Conservation (phyloP, 1,284 basidiomycete species). For the Albatrellus sp. region DNA sequence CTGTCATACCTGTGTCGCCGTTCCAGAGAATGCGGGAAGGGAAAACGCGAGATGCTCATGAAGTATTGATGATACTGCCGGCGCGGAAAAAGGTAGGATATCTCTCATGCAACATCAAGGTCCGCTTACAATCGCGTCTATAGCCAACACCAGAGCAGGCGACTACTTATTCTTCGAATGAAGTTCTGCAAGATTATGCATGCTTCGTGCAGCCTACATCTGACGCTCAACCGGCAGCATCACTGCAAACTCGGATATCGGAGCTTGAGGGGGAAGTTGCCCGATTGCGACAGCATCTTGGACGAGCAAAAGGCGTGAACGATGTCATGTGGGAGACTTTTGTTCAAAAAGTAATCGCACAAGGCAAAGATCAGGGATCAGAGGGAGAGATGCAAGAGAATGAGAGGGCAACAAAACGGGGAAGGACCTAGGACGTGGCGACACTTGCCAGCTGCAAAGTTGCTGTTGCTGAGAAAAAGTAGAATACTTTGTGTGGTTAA, state of each 20-base stretch:
- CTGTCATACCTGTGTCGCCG: slow-evolving; percentile 49
- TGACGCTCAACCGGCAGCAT: slow-evolving; percentile 20
- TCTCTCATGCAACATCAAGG: slow-evolving; percentile 2
- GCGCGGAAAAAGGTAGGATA: slow-evolving; percentile 26
- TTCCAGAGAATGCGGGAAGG: slow-evolving; percentile 64
- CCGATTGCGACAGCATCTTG: slow-evolving; percentile 52
- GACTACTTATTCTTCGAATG: slow-evolving; percentile 30
- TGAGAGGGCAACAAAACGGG: slow-evolving; percentile 7
- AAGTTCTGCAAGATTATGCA: slow-evolving; percentile 48
- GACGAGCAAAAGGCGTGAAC: slow-evolving; percentile 75
- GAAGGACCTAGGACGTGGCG: slow-evolving; percentile 1
- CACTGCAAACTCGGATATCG: slow-evolving; percentile 42
- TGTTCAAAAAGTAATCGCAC: slow-evolving; percentile 43
- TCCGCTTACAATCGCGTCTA: neutral
- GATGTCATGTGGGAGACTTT: slow-evolving; percentile 85
- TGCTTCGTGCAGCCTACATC: slow-evolving; percentile 39
- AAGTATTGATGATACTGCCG: slow-evolving; percentile 50
- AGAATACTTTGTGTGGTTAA: neutral
- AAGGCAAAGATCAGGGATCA: slow-evolving; percentile 19
- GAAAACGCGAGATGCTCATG: slow-evolving; percentile 53
- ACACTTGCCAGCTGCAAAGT: neutral
- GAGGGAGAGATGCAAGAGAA: slow-evolving; percentile 10
- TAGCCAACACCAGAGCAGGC: slow-evolving; percentile 9
- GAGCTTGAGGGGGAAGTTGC: slow-evolving; percentile 65
- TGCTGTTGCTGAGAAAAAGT: neutral